A percentile compares a stretch with the other conserved stretches of the same genome.
phyloP scores from a whole-genome alignment of 352 stramenopile species.

The Pelagophyceae sp. region DNA sequence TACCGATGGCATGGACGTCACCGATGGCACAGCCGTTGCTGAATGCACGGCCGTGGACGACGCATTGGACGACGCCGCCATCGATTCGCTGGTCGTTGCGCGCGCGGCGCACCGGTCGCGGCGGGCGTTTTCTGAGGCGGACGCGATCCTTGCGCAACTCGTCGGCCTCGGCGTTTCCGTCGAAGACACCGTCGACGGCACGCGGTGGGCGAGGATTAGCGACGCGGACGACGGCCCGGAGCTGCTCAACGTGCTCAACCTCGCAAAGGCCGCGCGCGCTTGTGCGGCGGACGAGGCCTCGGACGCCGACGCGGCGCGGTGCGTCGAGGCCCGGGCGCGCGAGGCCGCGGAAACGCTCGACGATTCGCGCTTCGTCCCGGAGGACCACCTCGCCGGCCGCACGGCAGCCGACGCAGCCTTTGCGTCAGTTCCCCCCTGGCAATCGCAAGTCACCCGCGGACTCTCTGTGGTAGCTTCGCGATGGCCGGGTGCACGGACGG shows the following conservation, averaged over 20 bases:
- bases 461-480: too few species aligned
- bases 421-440: too few species aligned
- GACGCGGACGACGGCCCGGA: too few species aligned
- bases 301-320: neutral
- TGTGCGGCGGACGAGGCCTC: too few species aligned
- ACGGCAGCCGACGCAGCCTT: neutral
- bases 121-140: neutral
- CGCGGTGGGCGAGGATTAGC: neutral
- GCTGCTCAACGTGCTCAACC: neutral
- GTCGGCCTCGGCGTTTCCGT: neutral
- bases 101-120: neutral
- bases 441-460: too few species aligned
- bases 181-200: neutral
- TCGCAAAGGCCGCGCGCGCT: neutral
- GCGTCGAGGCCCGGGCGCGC: neutral
- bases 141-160: neutral
- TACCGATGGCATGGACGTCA: too few species aligned
- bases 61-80: too few species aligned
- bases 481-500: neutral
- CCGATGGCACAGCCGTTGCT: too few species aligned
- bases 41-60: too few species aligned
- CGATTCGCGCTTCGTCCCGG: neutral
- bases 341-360: neutral
- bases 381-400: neutral
- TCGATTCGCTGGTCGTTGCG: too few species aligned